Evolutionary conservation across 108 stramenopile species (phyloP), one percentile per base, ranked within the genome.

Genomic region (Seminavis robusta): DNA sequence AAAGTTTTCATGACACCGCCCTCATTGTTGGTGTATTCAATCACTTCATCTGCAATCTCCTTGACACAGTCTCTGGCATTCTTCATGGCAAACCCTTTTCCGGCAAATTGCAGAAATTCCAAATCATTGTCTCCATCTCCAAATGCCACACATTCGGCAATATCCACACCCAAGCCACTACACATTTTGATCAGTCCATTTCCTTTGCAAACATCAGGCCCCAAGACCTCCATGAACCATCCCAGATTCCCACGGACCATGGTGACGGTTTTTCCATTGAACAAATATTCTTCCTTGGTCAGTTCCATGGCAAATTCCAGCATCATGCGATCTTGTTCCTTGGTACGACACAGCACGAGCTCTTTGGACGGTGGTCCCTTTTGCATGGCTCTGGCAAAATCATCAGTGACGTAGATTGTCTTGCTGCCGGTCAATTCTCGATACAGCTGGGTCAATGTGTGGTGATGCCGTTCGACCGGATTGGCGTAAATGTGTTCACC

Each of bases 61-160:
- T 86, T 84, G 31, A 72, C 31, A 26, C 23, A 33, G 7, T 65
- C 63, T 33, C 78, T 46, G 20, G 73, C 84, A 66, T 91, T 91
- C 46, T 80, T 78, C 84, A 91, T 86, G 0, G 83, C 84, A 27
- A 83, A 46, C 8, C 89, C 89, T 49, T 50, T 42, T 15, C 89
- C 84, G 19, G 80, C 80, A 36, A 67, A 47, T 48, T 69, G 45
- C 4, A 91, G 15, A 36, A 91, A 77, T 46, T 91, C 84, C 9
- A 75, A 27, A 63, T 91, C 89, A 52, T 91, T 91, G 49, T 81
- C 72, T 9, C 85, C 89, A 63, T 91, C 89, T 3, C 89, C 89
- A 57, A 91, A 83, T 0, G 89, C 80, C 38, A 83, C 49, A 30
- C 58, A 47, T 28, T 84, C 52, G n/a, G 70, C 70, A 24, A 81